Evolutionary conservation across 2,329 filamentous ascomycete genomes (phyloP).

Genomic region (Cladosporium sp.): DNA sequence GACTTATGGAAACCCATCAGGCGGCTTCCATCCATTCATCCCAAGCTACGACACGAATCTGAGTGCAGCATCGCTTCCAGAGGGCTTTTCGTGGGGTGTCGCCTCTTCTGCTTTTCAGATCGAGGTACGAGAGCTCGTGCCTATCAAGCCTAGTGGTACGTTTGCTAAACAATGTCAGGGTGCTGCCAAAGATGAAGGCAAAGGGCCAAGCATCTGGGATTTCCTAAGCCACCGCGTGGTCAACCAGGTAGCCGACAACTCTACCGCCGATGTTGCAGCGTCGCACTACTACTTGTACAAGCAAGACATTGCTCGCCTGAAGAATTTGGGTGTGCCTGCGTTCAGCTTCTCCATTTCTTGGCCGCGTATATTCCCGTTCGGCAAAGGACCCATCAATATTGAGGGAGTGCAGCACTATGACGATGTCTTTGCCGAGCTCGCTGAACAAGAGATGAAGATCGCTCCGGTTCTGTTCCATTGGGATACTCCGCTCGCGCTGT

Average conservation of each 20-base stretch:
- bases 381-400: slow-evolving; percentile 44
- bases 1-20: slow-evolving; percentile 27
- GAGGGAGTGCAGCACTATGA: slow-evolving; percentile 46
- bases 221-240: slow-evolving; percentile 31
- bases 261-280: slow-evolving; percentile 44
- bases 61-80: slow-evolving; percentile 33
- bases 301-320: slow-evolving; percentile 31
- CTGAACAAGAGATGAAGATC: slow-evolving; percentile 41
- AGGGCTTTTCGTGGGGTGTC: slow-evolving; percentile 13
- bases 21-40: slow-evolving; percentile 41
- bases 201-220: slow-evolving; percentile 26
- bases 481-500: slow-evolving; percentile 35
- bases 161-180: neutral
- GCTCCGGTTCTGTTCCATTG: slow-evolving; percentile 45
- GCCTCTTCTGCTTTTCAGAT: slow-evolving; percentile 27
- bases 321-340: slow-evolving; percentile 33
- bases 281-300: slow-evolving; percentile 40
- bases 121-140: slow-evolving; percentile 13
- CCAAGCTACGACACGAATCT: slow-evolving; percentile 32
- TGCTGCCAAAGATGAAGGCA: slow-evolving; percentile 19
- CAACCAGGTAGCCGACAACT: slow-evolving; percentile 35
- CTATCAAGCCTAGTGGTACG: neutral
- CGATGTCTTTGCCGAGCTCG: slow-evolving; percentile 42
- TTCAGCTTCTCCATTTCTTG: slow-evolving; percentile 46
- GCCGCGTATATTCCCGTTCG: slow-evolving; percentile 48